Conservation (phyloP, 176 grass and related monocot species). For the Rhynchospora pubera region DNA sequence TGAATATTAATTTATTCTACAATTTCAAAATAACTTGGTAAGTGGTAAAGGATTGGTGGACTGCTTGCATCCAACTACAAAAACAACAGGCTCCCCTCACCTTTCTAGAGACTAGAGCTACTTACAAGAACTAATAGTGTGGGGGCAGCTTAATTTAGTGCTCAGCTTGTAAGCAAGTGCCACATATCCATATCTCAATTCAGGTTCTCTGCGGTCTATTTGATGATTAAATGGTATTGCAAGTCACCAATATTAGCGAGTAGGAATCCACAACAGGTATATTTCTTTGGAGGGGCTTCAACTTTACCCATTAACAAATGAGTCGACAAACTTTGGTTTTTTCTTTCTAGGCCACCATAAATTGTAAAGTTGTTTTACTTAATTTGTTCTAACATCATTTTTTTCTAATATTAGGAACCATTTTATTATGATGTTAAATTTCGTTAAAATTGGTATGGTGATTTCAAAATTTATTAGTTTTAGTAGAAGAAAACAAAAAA, state of each 20-base stretch:
- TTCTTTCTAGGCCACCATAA: background rate
- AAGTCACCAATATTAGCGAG: background rate
- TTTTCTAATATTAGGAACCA: background rate
- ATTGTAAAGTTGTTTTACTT: background rate
- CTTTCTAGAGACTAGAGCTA: constrained; percentile 23
- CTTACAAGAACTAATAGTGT: background rate
- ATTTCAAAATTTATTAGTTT: background rate
- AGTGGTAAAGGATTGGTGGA: constrained; percentile 9
- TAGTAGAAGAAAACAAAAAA: background rate
- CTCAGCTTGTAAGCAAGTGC: constrained; percentile 19
- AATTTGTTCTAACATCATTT: background rate
- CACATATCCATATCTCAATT: background rate
- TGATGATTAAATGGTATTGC: background rate
- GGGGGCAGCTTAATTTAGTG: constrained; percentile 11
- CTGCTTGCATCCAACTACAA: constrained; percentile 19
- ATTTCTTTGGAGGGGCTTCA: background rate
- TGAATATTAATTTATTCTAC: background rate
- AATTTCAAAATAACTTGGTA: background rate
- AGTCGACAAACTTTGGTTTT: background rate
- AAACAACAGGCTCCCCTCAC: constrained; percentile 22
- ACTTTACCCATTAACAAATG: background rate
- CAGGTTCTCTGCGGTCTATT: background rate
- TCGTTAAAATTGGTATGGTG: background rate
- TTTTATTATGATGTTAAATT: background rate
- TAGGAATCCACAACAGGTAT: too few relatives aligned